These are phyloP conservation scores for Entomortierella chlamydospora DNA, from an alignment of 192 early-diverging fungal species.

Conservation along the genomic window DNA sequence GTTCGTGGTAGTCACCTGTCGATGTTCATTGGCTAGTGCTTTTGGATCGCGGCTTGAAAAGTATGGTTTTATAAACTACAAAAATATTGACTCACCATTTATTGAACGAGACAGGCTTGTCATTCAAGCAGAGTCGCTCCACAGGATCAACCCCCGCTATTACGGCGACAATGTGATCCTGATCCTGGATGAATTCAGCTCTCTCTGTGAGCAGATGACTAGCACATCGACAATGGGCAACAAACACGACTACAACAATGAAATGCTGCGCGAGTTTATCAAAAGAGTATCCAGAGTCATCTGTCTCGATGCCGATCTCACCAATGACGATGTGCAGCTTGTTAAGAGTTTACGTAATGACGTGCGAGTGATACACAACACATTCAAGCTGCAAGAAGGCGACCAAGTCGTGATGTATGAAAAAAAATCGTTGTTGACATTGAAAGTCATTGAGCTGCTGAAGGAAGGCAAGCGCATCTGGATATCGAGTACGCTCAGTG, in stretches of 20 bases:
- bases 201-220: conserved; percentile 16
- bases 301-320: conserved; percentile 19
- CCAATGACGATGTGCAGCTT: conserved; percentile 10
- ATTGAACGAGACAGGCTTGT: conserved; percentile 10
- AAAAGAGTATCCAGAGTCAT: conserved; percentile 5
- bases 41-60: not conserved
- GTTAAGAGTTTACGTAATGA: conserved; percentile 22
- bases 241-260: conserved; percentile 1
- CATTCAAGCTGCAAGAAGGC: conserved; percentile 11
- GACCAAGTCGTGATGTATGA: conserved; percentile 21
- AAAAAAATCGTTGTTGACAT: not conserved
- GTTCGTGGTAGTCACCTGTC: conserved; percentile 3
- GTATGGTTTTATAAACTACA: conserved; percentile 16
- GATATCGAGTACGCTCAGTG: conserved; percentile 9
- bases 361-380: conserved; percentile 18
- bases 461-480: not conserved
- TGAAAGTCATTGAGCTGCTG: not conserved
- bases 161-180: conserved; percentile 1
- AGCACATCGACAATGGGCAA: conserved; percentile 3
- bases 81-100: not conserved
- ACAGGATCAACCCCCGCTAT: conserved; percentile 2
- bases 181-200: conserved; percentile 36
- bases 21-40: not conserved
- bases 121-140: conserved; percentile 15
- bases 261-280: conserved; percentile 1